Evolutionary conservation across 73 alveolate species (phyloP), one percentile per base, ranked within the genome.

Genomic region (Paramecium tetraurelia): DNA sequence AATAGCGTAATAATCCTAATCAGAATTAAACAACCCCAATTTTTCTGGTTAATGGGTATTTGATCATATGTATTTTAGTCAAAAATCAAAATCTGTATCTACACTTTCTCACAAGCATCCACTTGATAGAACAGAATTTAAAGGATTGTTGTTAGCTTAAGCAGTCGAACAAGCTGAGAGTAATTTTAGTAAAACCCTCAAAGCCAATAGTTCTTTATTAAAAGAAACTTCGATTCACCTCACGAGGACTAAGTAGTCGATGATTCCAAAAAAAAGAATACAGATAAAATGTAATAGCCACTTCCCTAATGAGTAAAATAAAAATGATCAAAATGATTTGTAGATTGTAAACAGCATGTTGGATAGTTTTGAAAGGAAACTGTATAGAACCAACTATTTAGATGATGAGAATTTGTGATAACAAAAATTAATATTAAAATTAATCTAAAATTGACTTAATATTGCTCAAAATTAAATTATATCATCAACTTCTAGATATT

Each of bases 141-240:
- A 80, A 80, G 90, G 90, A 22, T 48, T 80, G 29, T 80, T 31
- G 7, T 80, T 80, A 80, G 90, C 90, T 4, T 48, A 80, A 8
- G 90, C 90, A n/a, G 90, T 46, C 43, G 90, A 80, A 48, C 10
- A 43, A 22, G 46, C 46, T 44, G 90, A 80, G 16, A 80, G 75
- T 80, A 80, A 80, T 80, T 80, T 80, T 24, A 46, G 75, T 12
- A 80, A 80, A 46, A 80, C 90, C 1, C 38, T 80, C 5, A 43
- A 80, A 46, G 46, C 70, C 18, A 80, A 80, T 48, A 80, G 90
- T 35, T 44, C 90, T 5, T 44, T 41, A 48, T 48, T 80, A 46
- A 80, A 46, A 18, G 43, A 80, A 10, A 80, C 43, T 48, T 22
- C 43, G 7, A 43, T 33, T 72, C 59, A 72, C 18, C 16, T 38